phyloP scores from a whole-genome alignment of 306 rosid species.

The Begonia fuchsioides region DNA sequence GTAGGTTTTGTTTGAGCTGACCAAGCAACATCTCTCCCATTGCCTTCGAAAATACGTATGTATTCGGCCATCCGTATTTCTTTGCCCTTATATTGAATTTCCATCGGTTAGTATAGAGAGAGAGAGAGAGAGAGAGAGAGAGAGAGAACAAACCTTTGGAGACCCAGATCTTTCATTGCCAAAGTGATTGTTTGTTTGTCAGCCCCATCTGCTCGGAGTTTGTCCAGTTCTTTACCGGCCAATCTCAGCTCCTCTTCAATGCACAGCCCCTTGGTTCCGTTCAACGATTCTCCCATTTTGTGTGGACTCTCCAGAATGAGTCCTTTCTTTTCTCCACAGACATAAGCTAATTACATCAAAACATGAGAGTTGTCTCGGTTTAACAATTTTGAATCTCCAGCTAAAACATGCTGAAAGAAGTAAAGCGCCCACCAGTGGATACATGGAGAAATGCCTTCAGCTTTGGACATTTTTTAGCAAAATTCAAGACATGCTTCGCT shows the following conservation, averaged over 20 bases:
- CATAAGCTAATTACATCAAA: conserved; percentile 36
- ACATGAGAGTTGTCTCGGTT: too few species aligned
- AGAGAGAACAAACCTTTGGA: conserved; percentile 39
- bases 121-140: too few species aligned
- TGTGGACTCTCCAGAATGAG: conserved; percentile 41
- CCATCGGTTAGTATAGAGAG: too few species aligned
- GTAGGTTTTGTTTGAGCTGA: conserved; percentile 20
- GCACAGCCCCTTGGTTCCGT: conserved; percentile 43
- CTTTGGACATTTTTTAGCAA: conserved; percentile 40
- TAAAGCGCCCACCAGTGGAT: conserved; percentile 46
- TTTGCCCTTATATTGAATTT: conserved; percentile 25
- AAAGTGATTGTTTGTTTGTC: conserved; percentile 21
- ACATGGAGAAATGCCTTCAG: conserved; percentile 48
- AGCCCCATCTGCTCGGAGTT: conserved; percentile 27
- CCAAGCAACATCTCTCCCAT: conserved; percentile 42
- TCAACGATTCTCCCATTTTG: conserved; percentile 45
- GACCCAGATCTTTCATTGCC: conserved; percentile 64
- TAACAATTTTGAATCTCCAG: too few species aligned
- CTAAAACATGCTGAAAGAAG: too few species aligned
- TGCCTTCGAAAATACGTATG: conserved; percentile 75
- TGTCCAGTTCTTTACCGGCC: conserved; percentile 14
- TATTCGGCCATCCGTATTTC: conserved; percentile 76
- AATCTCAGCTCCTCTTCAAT: conserved; percentile 33
- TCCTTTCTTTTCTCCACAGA: conserved; percentile 60
- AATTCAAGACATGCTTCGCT: conserved; percentile 37